Percentiles rank a stretch among this genome's conserved stretches.
phyloP scores from a whole-genome alignment of 805 yeast species.

The Wickerhamiella azymoides region DNA sequence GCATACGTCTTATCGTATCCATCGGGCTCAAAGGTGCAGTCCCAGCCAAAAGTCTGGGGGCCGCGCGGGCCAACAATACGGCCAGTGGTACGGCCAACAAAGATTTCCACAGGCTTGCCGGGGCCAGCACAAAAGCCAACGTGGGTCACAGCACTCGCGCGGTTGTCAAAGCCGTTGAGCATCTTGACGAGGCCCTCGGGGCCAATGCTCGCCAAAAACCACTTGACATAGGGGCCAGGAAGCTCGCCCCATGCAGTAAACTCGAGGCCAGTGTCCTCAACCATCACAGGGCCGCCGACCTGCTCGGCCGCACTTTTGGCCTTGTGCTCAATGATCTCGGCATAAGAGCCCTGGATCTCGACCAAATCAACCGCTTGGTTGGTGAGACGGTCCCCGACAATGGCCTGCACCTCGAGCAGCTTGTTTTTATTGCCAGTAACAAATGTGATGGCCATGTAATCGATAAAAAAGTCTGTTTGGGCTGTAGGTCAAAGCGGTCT shows the following conservation, averaged over 20 bases:
- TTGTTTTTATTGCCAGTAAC: conserved; percentile 87
- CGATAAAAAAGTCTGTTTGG: neutral
- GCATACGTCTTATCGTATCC: conserved; percentile 68
- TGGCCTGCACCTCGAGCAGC: conserved; percentile 67
- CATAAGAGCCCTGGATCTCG: conserved; percentile 81
- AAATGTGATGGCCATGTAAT: conserved; percentile 35
- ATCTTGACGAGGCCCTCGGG: conserved; percentile 62
- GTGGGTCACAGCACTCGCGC: conserved; percentile 84
- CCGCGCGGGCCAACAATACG: conserved; percentile 66
- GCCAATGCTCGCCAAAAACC: conserved; percentile 76
- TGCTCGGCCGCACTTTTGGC: conserved; percentile 56
- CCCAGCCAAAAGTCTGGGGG: conserved; percentile 85
- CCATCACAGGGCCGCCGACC: conserved; percentile 68
- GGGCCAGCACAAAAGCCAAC: conserved; percentile 84
- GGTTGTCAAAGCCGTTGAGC: conserved; percentile 70
- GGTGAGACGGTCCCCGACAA: conserved; percentile 38
- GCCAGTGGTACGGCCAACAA: conserved; percentile 79
- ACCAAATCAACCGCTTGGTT: conserved; percentile 67
- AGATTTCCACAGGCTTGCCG: conserved; percentile 53
- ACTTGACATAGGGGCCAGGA: conserved; percentile 92
- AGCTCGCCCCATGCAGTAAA: conserved; percentile 67
- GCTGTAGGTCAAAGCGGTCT: no score
- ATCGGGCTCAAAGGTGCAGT: conserved; percentile 72
- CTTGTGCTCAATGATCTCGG: conserved; percentile 69
- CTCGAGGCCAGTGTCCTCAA: conserved; percentile 87